These are phyloP conservation scores for Vitis cinerea DNA, from an alignment of 164 flowering plant genomes.

Conservation along the genomic window DNA sequence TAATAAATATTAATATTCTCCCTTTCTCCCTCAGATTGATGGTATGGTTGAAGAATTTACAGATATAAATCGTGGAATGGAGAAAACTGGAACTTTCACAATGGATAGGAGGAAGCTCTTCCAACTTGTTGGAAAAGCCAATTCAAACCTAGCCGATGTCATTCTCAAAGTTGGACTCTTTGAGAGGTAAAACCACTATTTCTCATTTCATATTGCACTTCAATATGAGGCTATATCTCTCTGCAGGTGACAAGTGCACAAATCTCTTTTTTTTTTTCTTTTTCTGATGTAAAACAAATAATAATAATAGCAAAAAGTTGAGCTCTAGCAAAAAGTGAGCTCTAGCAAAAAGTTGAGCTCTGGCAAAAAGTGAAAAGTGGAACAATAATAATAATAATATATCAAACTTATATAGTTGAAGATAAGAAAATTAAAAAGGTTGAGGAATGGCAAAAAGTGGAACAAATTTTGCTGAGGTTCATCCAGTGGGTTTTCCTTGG, in stretches of 20 bases:
- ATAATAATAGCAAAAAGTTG: no score
- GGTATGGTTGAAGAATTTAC: slow-evolving; percentile 81
- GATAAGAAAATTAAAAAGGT: neutral
- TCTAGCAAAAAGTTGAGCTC: no score
- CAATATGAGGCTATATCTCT: neutral
- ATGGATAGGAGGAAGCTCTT: slow-evolving; percentile 81
- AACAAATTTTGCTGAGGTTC: neutral
- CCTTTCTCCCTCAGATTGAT: slow-evolving; percentile 54
- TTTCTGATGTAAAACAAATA: no score
- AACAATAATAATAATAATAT: no score
- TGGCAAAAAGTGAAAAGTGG: no score
- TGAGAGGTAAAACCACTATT: slow-evolving; percentile 53
- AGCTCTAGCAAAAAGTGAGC: no score
- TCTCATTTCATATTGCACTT: neutral
- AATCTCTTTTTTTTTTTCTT: neutral
- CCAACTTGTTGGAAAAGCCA: slow-evolving; percentile 90
- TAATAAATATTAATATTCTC: neutral
- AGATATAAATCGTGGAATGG: slow-evolving; percentile 83
- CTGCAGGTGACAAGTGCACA: neutral
- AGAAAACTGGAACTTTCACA: slow-evolving; percentile 81
- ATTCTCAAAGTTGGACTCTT: slow-evolving; percentile 89
- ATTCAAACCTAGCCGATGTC: slow-evolving; percentile 84
- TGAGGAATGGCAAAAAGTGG: neutral
- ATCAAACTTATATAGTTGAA: neutral
- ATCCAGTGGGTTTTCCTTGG: neutral